Evolutionary conservation across 2,329 filamentous ascomycete species (phyloP), one percentile per base, ranked within the genome.

Genomic region (Ophiostoma ulmi): DNA sequence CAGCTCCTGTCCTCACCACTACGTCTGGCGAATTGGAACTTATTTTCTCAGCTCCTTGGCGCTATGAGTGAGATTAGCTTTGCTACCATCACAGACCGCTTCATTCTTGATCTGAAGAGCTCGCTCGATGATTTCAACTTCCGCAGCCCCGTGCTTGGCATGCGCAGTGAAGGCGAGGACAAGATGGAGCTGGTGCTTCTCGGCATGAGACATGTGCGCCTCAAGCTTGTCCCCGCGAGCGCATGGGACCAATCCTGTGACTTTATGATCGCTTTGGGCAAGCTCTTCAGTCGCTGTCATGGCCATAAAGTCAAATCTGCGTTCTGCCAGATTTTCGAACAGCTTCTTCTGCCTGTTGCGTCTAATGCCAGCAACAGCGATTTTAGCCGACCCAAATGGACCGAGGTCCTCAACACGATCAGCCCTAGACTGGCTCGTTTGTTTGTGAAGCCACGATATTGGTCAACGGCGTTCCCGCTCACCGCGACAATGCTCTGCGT

Each of bases 11-110:
- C 90, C 10, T 97, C 93, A 0, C 89, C 92, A 0, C 83, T 98
- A 35, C 93, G 93, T 74, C 88, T 95, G 80, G 92, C 95, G 17
- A 99, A 99, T 76, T 99, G 94, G 94, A 91, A 92, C 72, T 88
- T 99, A 2, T 97, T 97, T 78, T 90, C 93, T 26, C 92, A 97
- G 76, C 83, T 99, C 3, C 86, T 99, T 0, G 95, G 96, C n/a
- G 91, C 94, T 55, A 97, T 99, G 91, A 97, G 95, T 80, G 91
- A 91, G 64, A 90, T 95, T 74, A 94, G 96, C 77, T 98, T 99
- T 78, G 83, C 88, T 20, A 91, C 90, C 70, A 94, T 99, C 65
- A 89, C 92, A 3, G 87, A 89, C 70, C 89, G 92, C 67, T 99
- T 97, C 77, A 84, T 97, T 65, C 83, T 85, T 39, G 94, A 98